These are phyloP conservation scores for Hygrocybe coccinea DNA, from an alignment of 768 basidiomycete species.

Conservation along the genomic window DNA sequence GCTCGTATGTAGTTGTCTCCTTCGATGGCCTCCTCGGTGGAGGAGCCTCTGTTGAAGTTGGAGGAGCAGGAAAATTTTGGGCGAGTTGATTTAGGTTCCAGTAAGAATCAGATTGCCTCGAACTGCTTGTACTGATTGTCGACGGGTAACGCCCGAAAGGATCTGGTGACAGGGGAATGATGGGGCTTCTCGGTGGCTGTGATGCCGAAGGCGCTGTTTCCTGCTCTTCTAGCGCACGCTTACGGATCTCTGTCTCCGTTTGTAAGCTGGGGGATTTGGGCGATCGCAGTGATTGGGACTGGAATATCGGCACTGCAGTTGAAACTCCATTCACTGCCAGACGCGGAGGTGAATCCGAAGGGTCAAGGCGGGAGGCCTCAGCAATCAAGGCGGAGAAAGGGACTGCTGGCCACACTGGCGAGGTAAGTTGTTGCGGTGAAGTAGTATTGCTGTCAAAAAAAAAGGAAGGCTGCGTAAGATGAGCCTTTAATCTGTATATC, in stretches of 20 bases:
- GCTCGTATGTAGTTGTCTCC: neutral
- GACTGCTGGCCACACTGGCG: constrained; percentile 38
- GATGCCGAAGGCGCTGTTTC: constrained; percentile 43
- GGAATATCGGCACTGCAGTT: neutral
- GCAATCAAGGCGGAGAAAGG: constrained; percentile 35
- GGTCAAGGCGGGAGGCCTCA: constrained; percentile 19
- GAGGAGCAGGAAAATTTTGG: neutral
- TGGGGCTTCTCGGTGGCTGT: constrained; percentile 28
- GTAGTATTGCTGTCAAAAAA: constrained; percentile 7
- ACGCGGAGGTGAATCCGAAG: constrained; percentile 58
- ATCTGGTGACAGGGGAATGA: constrained; percentile 82
- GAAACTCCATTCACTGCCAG: constrained; percentile 21
- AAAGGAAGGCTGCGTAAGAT: neutral
- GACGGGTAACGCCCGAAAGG: constrained; percentile 75
- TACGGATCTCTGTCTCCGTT: constrained; percentile 45
- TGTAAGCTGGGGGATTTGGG: constrained; percentile 25
- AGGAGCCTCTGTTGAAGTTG: neutral
- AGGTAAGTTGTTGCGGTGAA: constrained; percentile 3
- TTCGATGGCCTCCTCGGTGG: neutral
- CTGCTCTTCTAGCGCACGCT: constrained; percentile 49
- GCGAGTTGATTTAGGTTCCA: constrained; percentile 46
- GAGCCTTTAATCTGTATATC: neutral
- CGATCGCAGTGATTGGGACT: neutral
- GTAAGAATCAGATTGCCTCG: constrained; percentile 33
- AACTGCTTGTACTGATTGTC: constrained; percentile 20